Base-by-base conservation (phyloP, 1,284 basidiomycete genomes). In the Heterobasidion annosum region DNA sequence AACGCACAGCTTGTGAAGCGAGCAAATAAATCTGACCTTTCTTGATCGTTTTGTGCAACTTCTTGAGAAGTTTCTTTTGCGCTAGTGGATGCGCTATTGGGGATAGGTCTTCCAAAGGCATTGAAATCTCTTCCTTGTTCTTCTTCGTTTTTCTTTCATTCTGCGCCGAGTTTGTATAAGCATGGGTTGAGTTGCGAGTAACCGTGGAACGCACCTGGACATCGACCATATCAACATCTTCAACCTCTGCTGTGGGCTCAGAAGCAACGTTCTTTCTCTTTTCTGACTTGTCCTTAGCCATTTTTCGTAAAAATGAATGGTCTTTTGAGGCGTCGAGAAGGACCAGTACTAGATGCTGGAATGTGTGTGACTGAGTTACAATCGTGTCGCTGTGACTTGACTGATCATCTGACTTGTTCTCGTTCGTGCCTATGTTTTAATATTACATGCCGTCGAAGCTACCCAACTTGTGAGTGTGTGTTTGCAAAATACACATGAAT, bases 81-180 rank as follows among this genome's bases (percentile, higher is more conserved):
- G 95, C 94, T 37, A 98, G 75, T 10, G 94, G 94, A 59, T 86
- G 83, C 7, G 94, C 95, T 58, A 98, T 83, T 34, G 93, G 92
- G 5, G 91, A 92, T 46, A 97, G 78, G 59, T 93, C 89, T 59
- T 91, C 91, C 2, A 85, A 57, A 7, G 87, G 79, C 47, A 93
- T 82, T n/a, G 75, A 66, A 54, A 87, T 76, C 61, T 85, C 84
- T 42, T 82, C 82, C 59, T 68, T 74, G 32, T 72, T 72, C 58
- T 81, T 83, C 66, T 81, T 84, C 62, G 81, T 79, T 68, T 79
- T 83, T 33, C 75, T 69, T 10, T 76, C 73, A 50, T 52, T 56
- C 52, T 53, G 19, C 10, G 35, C 33, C 18, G 18, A 43, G 50
- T 43, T 25, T 25, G 46, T 15, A 34, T 19, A 15, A 25, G 34